Conservation (phyloP, 2,329 filamentous ascomycete genomes). For the Exophiala bonariae region DNA sequence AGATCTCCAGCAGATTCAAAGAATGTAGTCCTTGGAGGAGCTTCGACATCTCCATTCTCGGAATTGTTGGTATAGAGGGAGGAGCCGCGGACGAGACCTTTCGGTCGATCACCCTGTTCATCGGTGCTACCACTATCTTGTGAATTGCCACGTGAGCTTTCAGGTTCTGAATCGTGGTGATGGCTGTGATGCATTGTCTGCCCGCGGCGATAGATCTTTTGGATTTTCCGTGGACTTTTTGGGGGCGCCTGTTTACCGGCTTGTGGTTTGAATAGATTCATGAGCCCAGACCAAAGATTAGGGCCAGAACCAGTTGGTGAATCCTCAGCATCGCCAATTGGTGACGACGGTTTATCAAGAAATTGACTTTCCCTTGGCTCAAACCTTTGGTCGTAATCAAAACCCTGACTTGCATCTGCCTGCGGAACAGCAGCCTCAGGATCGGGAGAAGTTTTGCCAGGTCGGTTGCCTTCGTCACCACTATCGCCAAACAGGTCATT, state of each 20-base stretch:
- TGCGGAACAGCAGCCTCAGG: slow-evolving; percentile 24
- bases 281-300: slow-evolving; percentile 62
- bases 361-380: slow-evolving; percentile 14
- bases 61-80: slow-evolving; percentile 47
- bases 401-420: slow-evolving; percentile 25
- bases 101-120: slow-evolving; percentile 2
- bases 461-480: slow-evolving; percentile 24
- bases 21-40: slow-evolving; percentile 86
- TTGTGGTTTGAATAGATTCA: slow-evolving; percentile 71
- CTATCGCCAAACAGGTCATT: slow-evolving; percentile 31
- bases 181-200: slow-evolving; percentile 65
- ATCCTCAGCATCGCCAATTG: background rate
- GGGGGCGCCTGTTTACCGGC: slow-evolving; percentile 32
- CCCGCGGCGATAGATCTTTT: slow-evolving; percentile 72
- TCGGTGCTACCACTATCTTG: background rate
- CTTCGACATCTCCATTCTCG: slow-evolving; percentile 50
- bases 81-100: slow-evolving; percentile 48
- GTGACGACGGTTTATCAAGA: slow-evolving; percentile 24
- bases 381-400: slow-evolving; percentile 20
- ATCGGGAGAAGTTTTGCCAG: slow-evolving; percentile 22
- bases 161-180: slow-evolving; percentile 34
- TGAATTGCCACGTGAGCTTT: slow-evolving; percentile 8
- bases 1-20: slow-evolving; percentile 94
- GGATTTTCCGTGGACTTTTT: slow-evolving; percentile 55
- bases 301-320: slow-evolving; percentile 29